Evolutionary conservation across 2,329 filamentous ascomycete genomes (phyloP).

Genomic region (Incumbomyces delicatus): DNA sequence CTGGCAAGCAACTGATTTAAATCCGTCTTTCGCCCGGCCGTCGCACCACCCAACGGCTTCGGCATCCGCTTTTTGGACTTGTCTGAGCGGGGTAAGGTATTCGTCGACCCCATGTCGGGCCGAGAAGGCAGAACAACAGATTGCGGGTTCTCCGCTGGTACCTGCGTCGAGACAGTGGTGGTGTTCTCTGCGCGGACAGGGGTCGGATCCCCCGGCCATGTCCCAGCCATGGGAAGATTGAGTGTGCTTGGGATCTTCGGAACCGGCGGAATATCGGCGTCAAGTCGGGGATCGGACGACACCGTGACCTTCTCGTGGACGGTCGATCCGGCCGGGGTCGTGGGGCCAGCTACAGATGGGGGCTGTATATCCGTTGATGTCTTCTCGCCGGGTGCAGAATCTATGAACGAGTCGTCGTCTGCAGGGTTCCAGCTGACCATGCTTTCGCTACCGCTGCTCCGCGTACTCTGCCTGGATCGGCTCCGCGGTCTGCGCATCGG

Average conservation of each 20-base stretch:
- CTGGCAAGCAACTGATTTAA: conserved; percentile 15
- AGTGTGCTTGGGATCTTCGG: conserved; percentile 35
- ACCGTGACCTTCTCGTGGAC: conserved; percentile 12
- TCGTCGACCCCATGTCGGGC: conserved; percentile 25
- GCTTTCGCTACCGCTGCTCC: conserved; percentile 34
- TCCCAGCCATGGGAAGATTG: conserved; percentile 28
- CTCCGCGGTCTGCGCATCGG: conserved; percentile 28
- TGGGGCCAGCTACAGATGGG: background rate
- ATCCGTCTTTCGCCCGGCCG: conserved; percentile 12
- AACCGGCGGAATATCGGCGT: conserved; percentile 35
- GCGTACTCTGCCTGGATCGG: conserved; percentile 20
- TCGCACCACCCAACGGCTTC: conserved; percentile 19
- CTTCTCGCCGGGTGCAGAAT: conserved; percentile 13
- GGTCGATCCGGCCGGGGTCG: background rate
- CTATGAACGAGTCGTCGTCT: conserved; percentile 14
- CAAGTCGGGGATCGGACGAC: conserved; percentile 6
- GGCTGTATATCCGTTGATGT: background rate
- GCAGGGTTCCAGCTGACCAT: conserved; percentile 31
- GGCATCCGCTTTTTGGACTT: conserved; percentile 20
- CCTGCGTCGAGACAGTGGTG: background rate
- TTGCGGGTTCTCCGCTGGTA: background rate
- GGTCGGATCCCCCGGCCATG: conserved; percentile 31
- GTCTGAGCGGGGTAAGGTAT: conserved; percentile 19
- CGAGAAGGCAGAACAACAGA: conserved; percentile 15
- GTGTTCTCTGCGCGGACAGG: conserved; percentile 19